Evolutionary conservation across 2,329 filamentous ascomycete species (phyloP), one percentile per base, ranked within the genome.

Genomic region (Fusarium gaditjirri): DNA sequence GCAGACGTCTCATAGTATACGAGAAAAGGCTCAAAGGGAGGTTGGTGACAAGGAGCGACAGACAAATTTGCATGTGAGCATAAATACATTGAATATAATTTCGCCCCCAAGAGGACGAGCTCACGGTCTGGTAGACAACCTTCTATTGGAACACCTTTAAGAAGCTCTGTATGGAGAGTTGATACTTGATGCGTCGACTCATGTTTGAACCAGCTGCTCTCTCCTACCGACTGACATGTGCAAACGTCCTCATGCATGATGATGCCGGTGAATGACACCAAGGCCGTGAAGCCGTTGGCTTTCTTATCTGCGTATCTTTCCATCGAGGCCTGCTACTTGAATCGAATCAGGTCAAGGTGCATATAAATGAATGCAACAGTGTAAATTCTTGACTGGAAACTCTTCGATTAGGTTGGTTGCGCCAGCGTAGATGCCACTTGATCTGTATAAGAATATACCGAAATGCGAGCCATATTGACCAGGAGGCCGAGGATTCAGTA

Each of bases 291-390:
- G 27, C 14, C 19, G 13, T 19, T 61, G 25, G n/a, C 14, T 19
- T 52, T 49, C 44, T 36, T 29, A 52, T 44, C 29, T 33, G 17
- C 50, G 47, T 35, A 62, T 36, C 35, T 36, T 55, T 36, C 41
- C 49, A 50, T 56, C 43, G 44, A 57, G 39, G 68, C 44, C 44
- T 47, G 38, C 33, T 42, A 60, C 50, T 52, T 43, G 38, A 47
- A 27, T 23, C 41, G 33, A 42, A 43, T 44, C 25, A 64, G 31
- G 33, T 39, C 38, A 33, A 36, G 35, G 50, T 39, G 43, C 25
- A 49, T 33, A 43, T 14, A 33, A 43, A 19, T 41, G 31, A 53
- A 39, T 29, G 42, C n/a, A 41, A 19, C 19, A 36, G 46, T 33
- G 17, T 14, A 47, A 25, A 12, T 42, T n/a, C 36, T 33, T 27